phyloP scores from a whole-genome alignment of 306 rosid species.

The Pyrus communis region DNA sequence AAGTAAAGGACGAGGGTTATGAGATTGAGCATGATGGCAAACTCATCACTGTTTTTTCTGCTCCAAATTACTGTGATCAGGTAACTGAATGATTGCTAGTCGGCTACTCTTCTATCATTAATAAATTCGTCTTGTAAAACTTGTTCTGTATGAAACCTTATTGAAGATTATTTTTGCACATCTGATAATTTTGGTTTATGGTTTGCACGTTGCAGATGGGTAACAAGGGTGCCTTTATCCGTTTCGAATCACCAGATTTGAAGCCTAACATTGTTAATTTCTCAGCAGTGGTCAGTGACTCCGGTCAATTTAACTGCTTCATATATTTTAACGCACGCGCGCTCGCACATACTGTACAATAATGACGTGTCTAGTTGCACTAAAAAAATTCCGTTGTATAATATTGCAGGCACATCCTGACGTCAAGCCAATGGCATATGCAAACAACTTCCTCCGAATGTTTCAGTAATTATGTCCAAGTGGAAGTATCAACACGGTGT shows the following conservation, averaged over 20 bases:
- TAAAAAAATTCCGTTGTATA: neutral
- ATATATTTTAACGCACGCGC: neutral
- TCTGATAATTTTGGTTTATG: neutral
- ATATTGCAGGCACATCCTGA: slow-evolving; percentile 91
- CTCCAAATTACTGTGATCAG: slow-evolving; percentile 99
- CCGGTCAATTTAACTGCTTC: neutral
- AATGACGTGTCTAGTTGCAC: neutral
- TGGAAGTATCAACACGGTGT: slow-evolving; percentile 17
- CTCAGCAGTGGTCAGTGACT: slow-evolving; percentile 80
- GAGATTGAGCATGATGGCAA: slow-evolving; percentile 96
- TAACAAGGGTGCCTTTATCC: slow-evolving; percentile 98
- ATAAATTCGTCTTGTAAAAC: neutral
- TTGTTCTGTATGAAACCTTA: neutral
- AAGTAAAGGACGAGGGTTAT: slow-evolving; percentile 97
- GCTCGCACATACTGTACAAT: neutral
- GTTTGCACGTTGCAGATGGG: slow-evolving; percentile 73
- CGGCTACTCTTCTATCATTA: neutral
- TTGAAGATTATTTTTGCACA: neutral
- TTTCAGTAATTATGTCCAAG: slow-evolving; percentile 42
- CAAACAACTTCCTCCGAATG: slow-evolving; percentile 86
- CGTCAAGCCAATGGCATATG: slow-evolving; percentile 97
- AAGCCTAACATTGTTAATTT: slow-evolving; percentile 85
- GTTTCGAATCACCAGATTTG: slow-evolving; percentile 81
- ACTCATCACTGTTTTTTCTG: slow-evolving; percentile 98
- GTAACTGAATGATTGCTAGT: slow-evolving; percentile 28